Base-by-base conservation (phyloP, 2,329 filamentous ascomycete genomes). In the Acrodontium crateriforme region DNA sequence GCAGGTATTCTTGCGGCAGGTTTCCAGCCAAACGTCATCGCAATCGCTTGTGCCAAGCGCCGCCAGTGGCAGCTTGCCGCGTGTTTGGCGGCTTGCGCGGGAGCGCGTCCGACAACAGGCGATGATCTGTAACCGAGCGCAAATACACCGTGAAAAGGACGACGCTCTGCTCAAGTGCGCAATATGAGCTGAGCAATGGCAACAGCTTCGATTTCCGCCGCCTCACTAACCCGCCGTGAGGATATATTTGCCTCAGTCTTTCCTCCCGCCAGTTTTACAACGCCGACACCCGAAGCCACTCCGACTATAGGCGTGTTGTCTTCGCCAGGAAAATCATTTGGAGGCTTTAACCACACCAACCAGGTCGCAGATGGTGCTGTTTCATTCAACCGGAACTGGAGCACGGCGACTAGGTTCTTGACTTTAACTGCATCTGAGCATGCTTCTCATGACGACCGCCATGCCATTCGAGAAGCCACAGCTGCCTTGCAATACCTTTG, bases 211-310 rank as follows among this genome's bases (percentile, higher is more conserved):
- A 12, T 18, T 10, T 16, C 7, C 21, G 20, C 19, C 11, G 4
- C 5, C 15, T n/a, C n/a, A n/a, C 13, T 11, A 14, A 34, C n/a
- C 21, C 30, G 36, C 20, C 25, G 27, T 30, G 28, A 31, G 17
- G 25, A 35, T 15, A 25, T 58, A 38, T 59, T 63, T 48, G 46
- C 49, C 19, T 59, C 60, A 18, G 51, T 65, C 34, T 65, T 65
- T 37, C 55, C 60, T 10, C 42, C 52, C 8, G 50, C 54, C 24
- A 47, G 52, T 11, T 56, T 56, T 35, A 59, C 56, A 5, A 55
- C 53, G 5, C 58, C 59, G 16, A 63, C 60, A 8, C 59, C 47
- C 39, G 28, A 60, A 26, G 50, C 58, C 19, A 63, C 58, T 11
- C 59, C 59, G 22, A 50, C 55, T 26, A 44, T 60, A 13, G 58